phyloP scores from a whole-genome alignment of 805 yeast species.

The Priceomyces castillae region DNA sequence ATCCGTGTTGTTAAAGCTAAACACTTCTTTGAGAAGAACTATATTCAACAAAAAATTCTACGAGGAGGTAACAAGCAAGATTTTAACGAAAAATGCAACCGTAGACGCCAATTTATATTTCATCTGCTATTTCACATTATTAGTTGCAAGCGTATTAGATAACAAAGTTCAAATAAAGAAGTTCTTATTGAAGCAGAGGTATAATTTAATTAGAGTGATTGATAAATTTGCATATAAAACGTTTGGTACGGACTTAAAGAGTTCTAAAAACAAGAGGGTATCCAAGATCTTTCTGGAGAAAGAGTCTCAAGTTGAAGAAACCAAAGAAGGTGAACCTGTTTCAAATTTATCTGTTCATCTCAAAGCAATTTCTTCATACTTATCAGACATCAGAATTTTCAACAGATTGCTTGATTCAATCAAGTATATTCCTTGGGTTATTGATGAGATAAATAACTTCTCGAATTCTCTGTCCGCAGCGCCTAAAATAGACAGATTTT shows the following conservation, averaged over 20 bases:
- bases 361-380: slow-evolving; percentile 33
- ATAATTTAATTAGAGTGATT: slow-evolving; percentile 20
- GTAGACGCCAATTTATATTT: slow-evolving; percentile 41
- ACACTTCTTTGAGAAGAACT: slow-evolving; percentile 27
- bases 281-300: slow-evolving; percentile 7
- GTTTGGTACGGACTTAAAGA: slow-evolving; percentile 15
- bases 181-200: slow-evolving; percentile 27
- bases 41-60: slow-evolving; percentile 38
- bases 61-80: slow-evolving; percentile 40
- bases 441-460: slow-evolving; percentile 35
- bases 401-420: slow-evolving; percentile 40
- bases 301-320: slow-evolving; percentile 1
- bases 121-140: slow-evolving; percentile 41
- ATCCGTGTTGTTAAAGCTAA: slow-evolving; percentile 25
- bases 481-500: slow-evolving; percentile 29
- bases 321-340: slow-evolving; percentile 6
- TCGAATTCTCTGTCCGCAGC: slow-evolving; percentile 21
- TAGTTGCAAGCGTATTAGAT: slow-evolving; percentile 34
- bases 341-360: slow-evolving; percentile 33
- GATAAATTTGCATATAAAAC: slow-evolving; percentile 5
- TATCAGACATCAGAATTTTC: slow-evolving; percentile 42
- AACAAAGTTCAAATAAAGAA: slow-evolving; percentile 33
- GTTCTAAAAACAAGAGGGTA: slow-evolving; percentile 14
- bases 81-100: slow-evolving; percentile 30
- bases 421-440: slow-evolving; percentile 45